A percentile compares a stretch with the other conserved stretches of the same genome.
These are phyloP conservation scores for Solidago caesia DNA, from an alignment of 129 eudicot genomes.

Conservation along the genomic window DNA sequence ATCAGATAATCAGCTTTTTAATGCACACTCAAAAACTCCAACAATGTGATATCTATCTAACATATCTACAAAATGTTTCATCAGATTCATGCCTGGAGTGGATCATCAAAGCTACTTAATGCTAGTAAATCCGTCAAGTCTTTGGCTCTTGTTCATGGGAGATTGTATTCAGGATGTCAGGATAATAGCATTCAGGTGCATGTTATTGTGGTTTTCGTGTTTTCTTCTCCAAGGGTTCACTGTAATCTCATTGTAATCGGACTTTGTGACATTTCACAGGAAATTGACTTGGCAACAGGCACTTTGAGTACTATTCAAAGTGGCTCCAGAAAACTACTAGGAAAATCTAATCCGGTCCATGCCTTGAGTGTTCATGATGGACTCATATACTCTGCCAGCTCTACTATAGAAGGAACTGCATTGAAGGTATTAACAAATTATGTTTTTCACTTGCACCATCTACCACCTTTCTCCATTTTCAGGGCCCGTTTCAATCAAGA, in stretches of 20 bases:
- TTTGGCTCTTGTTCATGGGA: conserved; percentile 69
- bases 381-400: conserved; percentile 51
- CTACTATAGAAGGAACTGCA: conserved; percentile 65
- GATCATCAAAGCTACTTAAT: conserved; percentile 63
- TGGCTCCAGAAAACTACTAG: conserved; percentile 64
- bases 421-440: conserved; percentile 51
- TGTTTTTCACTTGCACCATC: not conserved
- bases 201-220: not conserved
- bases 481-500: not conserved
- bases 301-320: conserved; percentile 60
- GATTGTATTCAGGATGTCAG: conserved; percentile 74
- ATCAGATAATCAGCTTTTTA: not conserved
- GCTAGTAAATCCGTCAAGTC: conserved; percentile 57
- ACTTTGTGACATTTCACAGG: conserved; percentile 39
- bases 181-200: conserved; percentile 83
- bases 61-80: not conserved
- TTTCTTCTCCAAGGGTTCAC: conserved; percentile 6
- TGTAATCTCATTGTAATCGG: not conserved
- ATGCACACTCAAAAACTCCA: not conserved
- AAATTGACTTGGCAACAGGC: conserved; percentile 71
- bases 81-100: conserved; percentile 82
- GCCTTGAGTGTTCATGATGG: conserved; percentile 63
- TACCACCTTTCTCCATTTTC: not conserved
- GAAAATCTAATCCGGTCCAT: conserved; percentile 57
- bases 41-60: not conserved